A percentile compares a stretch with the other conserved stretches of the same genome.
Conservation (phyloP, 495 filamentous ascomycete genomes). For the Hypoxylon crocopeplum region DNA sequence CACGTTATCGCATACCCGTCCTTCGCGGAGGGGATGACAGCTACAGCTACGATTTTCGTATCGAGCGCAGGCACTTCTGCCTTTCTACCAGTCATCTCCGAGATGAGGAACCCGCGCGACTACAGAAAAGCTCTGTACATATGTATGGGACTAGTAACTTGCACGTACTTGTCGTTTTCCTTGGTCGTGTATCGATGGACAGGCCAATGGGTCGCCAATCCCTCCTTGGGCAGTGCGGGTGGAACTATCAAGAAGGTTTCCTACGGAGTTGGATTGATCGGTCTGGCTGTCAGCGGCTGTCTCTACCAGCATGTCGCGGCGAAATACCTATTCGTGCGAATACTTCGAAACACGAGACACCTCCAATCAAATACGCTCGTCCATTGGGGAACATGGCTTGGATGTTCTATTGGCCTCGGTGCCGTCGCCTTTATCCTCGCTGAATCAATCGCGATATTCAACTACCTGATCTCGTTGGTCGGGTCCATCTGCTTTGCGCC, state of each 20-base stretch:
- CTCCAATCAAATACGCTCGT: conserved; percentile 42
- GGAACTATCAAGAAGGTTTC: conserved; percentile 45
- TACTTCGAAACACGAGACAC: conserved; percentile 43
- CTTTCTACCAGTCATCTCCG: conserved; percentile 35
- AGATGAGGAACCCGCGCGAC: conserved; percentile 44
- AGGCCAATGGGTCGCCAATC: conserved; percentile 46
- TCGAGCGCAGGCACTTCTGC: conserved; percentile 31
- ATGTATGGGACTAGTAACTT: conserved; percentile 43
- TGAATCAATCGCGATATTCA: conserved; percentile 47
- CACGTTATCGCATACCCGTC: conserved; percentile 27
- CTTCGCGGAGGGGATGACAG: conserved; percentile 48
- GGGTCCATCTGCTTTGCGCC: conserved; percentile 39
- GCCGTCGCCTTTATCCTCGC: conserved; percentile 42
- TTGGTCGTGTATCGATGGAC: conserved; percentile 47
- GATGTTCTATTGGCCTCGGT: conserved; percentile 34
- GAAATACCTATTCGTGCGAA: conserved; percentile 49
- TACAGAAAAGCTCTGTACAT: conserved; percentile 43
- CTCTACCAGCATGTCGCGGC: conserved; percentile 33
- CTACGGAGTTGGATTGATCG: conserved; percentile 44
- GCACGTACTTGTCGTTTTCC: conserved; percentile 41
- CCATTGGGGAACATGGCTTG: conserved; percentile 45
- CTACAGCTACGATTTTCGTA: conserved; percentile 49
- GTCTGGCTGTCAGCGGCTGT: conserved; percentile 28
- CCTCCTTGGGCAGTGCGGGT: conserved; percentile 45
- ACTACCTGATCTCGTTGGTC: conserved; percentile 42